Base-by-base conservation (phyloP, 495 filamentous ascomycete species). In the Geoglossum glabrum region DNA sequence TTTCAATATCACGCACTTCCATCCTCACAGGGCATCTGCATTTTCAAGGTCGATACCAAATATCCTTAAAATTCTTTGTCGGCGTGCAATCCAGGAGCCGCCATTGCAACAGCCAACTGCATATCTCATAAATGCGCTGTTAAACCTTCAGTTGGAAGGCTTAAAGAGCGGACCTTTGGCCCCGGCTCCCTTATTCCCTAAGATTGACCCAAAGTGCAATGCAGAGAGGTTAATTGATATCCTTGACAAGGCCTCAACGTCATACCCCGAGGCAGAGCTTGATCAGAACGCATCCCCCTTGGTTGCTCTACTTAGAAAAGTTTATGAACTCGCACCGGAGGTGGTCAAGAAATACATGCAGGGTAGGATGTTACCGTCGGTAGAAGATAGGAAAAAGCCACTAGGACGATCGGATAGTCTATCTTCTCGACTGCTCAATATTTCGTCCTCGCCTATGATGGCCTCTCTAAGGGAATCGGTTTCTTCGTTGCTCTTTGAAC, bases 1-100 rank as follows among this genome's bases (percentile, higher is more conserved):
- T 7, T 98, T 93, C 71, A 96, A 95, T 67, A 70, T 95, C 40
- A 83, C 80, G 5, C 80, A 87, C 64, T 79, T 82, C 61, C 82
- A 79, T 63, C 78, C 82, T 0, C 72, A 80, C 55, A 71, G 82
- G 13, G 64, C 72, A 25, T 66, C 64, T 21, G 67, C 72, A 0
- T 94, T 94, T 66, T 77, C 79, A 0, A 68, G 73, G 17, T 81
- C 85, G 0, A 76, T 94, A 33, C 77, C 82, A 3, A 75, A 78
- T 57, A 79, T 98, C 13, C 71, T 92, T 59, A 83, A 79, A 57
- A 77, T 95, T 13, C 76, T 98, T 34, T 69, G 67, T 45, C 70
- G 72, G n/a, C 70, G 73, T 9, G 68, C 76, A 23, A 72, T 83
- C 17, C 72, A 79, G 17, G 59, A 65, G 21, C 76, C 79, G 46